Base-by-base conservation (phyloP, 768 basidiomycete species). In the Strobilomyces dryophilus region DNA sequence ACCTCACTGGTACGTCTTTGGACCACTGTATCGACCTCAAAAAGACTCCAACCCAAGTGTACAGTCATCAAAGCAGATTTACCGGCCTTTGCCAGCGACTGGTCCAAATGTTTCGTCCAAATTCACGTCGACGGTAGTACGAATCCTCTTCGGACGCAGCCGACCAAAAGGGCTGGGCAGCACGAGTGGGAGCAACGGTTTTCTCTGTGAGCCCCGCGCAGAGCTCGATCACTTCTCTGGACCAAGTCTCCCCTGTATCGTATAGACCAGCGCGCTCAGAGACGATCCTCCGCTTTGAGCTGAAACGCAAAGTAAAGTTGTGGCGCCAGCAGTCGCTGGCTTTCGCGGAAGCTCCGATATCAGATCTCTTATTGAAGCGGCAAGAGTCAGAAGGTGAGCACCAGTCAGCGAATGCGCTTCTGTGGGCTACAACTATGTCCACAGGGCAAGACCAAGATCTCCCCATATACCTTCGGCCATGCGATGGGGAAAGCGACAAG, bases 11-110 rank as follows among this genome's bases (percentile, higher is more conserved):
- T 65, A 18, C n/a, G 59, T 58, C 24, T 20, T 9, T 5, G 5
- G 17, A 34, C 20, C 18, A 32, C 15, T 5, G 17, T 26, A 24
- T 8, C 14, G 9, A 17, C 29, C 29, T 24, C 21, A n/a, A 47
- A 61, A 54, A 4, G 24, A 18, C 41, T 8, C 31, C 53, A 1
- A 9, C 24, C 32, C 1, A 10, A 5, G n/a, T 17, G 14, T 27
- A 1, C 34, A 66, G 66, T 66, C 54, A 34, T 67, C 53, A 66
- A 43, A 31, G 66, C 59, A 0, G 63, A 65, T n/a, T 27, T 66
- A 35, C 66, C 66, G 0, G 51, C 31, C 1, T 49, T 52, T 42
- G 11, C 66, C 7, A 58, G 27, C 14, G 47, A 58, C 3, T 59
- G 66, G 66, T 58, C 59, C 9, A 66, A 63, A 29, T 67, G 59